Evolutionary conservation across 1,284 basidiomycete genomes (phyloP).

Genomic region (Ustilago crameri): DNA sequence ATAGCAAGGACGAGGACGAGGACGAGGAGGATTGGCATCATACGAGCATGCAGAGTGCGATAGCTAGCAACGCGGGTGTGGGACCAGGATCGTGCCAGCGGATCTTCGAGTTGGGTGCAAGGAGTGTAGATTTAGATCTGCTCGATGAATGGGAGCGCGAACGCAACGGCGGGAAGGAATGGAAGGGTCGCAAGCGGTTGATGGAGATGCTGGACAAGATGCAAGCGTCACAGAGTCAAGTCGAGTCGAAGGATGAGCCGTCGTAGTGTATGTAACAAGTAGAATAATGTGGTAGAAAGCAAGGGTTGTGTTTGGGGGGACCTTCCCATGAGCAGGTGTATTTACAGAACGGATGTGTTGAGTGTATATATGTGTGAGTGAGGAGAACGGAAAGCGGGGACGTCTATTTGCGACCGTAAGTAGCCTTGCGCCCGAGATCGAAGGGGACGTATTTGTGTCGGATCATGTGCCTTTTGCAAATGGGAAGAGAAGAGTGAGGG

Average conservation of each 20-base stretch:
- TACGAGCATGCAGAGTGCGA: conserved; percentile 16
- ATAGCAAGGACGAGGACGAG: neutral
- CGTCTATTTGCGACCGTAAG: conserved; percentile 52
- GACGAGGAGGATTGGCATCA: no score
- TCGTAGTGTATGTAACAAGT: neutral
- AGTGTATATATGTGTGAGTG: neutral
- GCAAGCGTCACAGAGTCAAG: neutral
- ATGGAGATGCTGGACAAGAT: conserved; percentile 12
- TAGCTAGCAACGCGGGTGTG: conserved; percentile 30
- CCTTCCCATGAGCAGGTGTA: conserved; percentile 1
- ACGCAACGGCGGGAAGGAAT: conserved; percentile 75
- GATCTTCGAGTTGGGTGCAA: conserved; percentile 54
- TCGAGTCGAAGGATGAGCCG: neutral
- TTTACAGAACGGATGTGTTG: conserved; percentile 1
- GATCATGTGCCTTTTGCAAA: conserved; percentile 86
- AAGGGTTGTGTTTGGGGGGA: neutral
- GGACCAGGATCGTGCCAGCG: conserved; percentile 62
- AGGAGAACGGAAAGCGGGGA: neutral
- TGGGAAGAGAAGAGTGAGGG: neutral
- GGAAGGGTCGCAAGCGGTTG: conserved; percentile 72
- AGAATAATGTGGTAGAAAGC: no score
- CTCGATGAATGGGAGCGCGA: conserved; percentile 78
- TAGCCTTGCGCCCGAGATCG: conserved; percentile 83
- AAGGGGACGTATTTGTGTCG: conserved; percentile 91
- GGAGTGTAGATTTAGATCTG: conserved; percentile 78